Conservation (phyloP, 257 asterid genomes). For the Scutellaria baicalensis region DNA sequence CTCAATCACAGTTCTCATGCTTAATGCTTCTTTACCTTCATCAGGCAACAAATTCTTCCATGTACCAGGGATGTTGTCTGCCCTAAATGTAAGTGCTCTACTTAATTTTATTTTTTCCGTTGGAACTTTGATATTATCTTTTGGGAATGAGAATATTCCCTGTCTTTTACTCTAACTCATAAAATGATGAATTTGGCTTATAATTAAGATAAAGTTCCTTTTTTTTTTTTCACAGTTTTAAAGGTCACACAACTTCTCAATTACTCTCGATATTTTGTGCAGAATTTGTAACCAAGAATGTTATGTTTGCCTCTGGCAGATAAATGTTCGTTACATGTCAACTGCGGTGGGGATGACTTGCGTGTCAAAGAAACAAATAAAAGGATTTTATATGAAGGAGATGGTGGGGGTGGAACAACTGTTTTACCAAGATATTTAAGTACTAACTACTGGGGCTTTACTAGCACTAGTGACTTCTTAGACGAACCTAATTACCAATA, state of each 20-base stretch:
- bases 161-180: not conserved
- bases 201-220: not conserved
- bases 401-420: conserved; percentile 25
- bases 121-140: not conserved
- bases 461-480: conserved; percentile 86
- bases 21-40: conserved; percentile 16
- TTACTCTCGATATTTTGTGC: not conserved
- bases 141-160: not conserved
- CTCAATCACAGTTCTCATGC: conserved; percentile 5
- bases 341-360: conserved; percentile 72
- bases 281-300: conserved; percentile 13
- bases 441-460: conserved; percentile 62
- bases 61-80: conserved; percentile 34
- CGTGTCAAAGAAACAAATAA: conserved; percentile 28
- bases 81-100: conserved; percentile 37
- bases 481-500: conserved; percentile 52
- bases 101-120: not conserved
- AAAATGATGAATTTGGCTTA: not conserved
- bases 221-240: not conserved
- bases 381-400: conserved; percentile 61
- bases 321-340: conserved; percentile 69
- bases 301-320: conserved; percentile 38
- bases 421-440: conserved; percentile 47
- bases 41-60: conserved; percentile 43
- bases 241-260: not conserved